phyloP scores from a whole-genome alignment of 208 protist genomes.

The Trichomonas gallinae region DNA sequence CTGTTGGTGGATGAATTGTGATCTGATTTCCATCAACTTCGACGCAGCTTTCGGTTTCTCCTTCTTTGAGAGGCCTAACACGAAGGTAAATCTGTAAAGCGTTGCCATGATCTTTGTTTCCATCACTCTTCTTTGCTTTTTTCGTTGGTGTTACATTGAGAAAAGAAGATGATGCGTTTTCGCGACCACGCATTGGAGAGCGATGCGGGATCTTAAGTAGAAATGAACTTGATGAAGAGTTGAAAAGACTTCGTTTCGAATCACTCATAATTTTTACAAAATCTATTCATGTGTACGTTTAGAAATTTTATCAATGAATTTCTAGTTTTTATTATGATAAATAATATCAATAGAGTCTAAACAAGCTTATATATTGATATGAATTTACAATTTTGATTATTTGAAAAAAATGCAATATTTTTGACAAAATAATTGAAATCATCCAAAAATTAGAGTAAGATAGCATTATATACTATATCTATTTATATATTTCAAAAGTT shows the following conservation, averaged over 20 bases:
- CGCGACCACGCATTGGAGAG: neutral
- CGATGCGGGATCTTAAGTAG: neutral
- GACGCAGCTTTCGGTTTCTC: neutral
- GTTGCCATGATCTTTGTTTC: neutral
- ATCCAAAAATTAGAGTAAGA: no score
- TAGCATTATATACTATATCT: no score
- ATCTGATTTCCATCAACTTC: neutral
- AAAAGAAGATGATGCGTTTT: neutral
- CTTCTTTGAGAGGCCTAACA: neutral
- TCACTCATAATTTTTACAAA: neutral
- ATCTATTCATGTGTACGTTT: neutral
- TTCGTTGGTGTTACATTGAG: neutral
- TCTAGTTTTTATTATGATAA: no score
- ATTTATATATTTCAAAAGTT: no score
- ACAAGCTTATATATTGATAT: no score
- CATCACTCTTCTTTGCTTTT: neutral
- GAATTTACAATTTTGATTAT: no score
- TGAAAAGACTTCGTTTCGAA: neutral
- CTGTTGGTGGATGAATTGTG: neutral
- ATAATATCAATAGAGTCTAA: no score
- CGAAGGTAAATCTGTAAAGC: neutral
- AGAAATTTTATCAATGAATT: no score
- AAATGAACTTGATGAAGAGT: neutral
- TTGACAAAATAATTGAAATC: no score
- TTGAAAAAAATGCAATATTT: no score